A percentile compares a stretch with the other conserved stretches of the same genome.
Evolutionary conservation across 805 yeast genomes (phyloP).

Genomic region (Starmerella floricola): DNA sequence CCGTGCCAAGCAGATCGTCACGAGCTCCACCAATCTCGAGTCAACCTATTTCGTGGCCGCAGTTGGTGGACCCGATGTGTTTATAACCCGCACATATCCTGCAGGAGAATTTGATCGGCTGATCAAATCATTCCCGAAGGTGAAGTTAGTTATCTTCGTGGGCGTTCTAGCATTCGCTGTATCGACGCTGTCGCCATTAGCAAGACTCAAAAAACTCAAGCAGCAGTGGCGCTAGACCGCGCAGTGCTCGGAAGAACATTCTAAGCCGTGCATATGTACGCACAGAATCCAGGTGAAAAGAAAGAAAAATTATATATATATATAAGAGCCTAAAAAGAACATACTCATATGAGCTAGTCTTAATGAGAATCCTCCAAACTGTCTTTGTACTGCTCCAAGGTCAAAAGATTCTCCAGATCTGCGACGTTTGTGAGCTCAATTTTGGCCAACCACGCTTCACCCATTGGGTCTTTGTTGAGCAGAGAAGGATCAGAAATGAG

Average conservation of each 20-base stretch:
- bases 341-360: neutral
- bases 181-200: constrained; percentile 14
- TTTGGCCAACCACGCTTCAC: constrained; percentile 86
- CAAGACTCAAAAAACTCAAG: constrained; percentile 10
- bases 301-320: too few relatives aligned
- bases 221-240: constrained; percentile 17
- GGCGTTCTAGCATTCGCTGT: constrained; percentile 31
- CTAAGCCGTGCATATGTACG: too few relatives aligned
- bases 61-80: constrained; percentile 53
- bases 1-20: constrained; percentile 30
- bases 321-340: too few relatives aligned
- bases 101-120: constrained; percentile 73
- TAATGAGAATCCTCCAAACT: constrained; percentile 16
- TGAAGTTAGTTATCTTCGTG: constrained; percentile 51
- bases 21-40: constrained; percentile 59
- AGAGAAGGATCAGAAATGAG: constrained; percentile 63
- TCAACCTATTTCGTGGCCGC: constrained; percentile 62
- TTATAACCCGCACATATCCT: constrained; percentile 68
- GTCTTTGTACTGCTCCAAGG: constrained; percentile 25
- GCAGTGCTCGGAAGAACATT: neutral
- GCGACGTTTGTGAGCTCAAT: constrained; percentile 42
- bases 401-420: constrained; percentile 26
- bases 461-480: constrained; percentile 82
- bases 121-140: constrained; percentile 52
- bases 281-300: too few relatives aligned